Percentiles rank a stretch among this genome's conserved stretches.
These are phyloP conservation scores for Ophiobolus disseminans DNA, from an alignment of 2,329 filamentous ascomycete species.

Conservation along the genomic window DNA sequence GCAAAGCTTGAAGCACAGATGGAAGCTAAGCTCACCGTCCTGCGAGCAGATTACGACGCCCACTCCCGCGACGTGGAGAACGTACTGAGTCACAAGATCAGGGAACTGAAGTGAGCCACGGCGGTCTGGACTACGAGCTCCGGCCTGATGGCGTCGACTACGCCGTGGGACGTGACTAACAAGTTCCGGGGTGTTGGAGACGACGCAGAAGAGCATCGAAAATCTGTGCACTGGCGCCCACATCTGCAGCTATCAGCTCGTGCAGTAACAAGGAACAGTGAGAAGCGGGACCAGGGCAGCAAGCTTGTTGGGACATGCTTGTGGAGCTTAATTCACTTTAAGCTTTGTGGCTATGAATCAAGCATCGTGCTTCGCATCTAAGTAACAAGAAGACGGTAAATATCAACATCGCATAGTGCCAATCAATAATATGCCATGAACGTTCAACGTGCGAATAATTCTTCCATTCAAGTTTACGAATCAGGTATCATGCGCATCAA, in stretches of 20 bases:
- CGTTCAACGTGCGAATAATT: too few species aligned
- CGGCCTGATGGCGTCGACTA: too few species aligned
- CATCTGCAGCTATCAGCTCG: neutral
- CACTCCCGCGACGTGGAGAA: conserved; percentile 32
- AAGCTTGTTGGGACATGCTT: neutral
- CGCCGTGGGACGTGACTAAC: neutral
- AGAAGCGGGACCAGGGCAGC: neutral
- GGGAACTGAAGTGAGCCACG: conserved; percentile 24
- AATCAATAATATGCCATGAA: neutral
- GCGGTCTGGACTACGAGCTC: conserved; percentile 3
- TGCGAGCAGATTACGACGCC: conserved; percentile 27
- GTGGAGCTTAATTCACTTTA: neutral
- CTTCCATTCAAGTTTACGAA: neutral
- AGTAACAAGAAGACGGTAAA: too few species aligned
- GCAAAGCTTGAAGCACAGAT: conserved; percentile 35
- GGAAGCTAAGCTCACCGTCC: conserved; percentile 17
- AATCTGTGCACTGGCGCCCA: neutral
- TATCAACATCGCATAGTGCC: too few species aligned
- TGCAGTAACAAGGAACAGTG: neutral
- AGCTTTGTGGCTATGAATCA: neutral
- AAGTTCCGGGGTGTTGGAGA: neutral
- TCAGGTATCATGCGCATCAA: neutral
- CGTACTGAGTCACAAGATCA: conserved; percentile 27
- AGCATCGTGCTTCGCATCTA: too few species aligned
- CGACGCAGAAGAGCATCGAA: neutral